These are phyloP conservation scores for Hypomyces perniciosus DNA, from an alignment of 2,329 filamentous ascomycete genomes.

Conservation along the genomic window DNA sequence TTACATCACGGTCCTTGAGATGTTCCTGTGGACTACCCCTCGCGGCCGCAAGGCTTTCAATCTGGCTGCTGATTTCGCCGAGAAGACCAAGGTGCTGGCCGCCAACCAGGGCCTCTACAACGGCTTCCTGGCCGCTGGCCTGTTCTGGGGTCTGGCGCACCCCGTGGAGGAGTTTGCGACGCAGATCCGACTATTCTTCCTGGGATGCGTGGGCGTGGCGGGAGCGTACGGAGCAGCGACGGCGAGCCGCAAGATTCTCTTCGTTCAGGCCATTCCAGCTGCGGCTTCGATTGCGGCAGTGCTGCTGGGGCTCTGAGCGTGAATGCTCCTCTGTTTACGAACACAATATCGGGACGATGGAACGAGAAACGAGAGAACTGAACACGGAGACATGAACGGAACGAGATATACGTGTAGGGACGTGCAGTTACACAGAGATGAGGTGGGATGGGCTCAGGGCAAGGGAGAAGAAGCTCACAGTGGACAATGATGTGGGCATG, in stretches of 20 bases:
- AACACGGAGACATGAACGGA: not conserved
- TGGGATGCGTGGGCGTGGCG: slow-evolving; percentile 38
- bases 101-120: slow-evolving; percentile 50
- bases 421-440: too few relatives aligned
- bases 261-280: slow-evolving; percentile 34
- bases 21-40: slow-evolving; percentile 44
- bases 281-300: slow-evolving; percentile 2
- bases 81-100: slow-evolving; percentile 38
- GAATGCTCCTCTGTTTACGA: not conserved
- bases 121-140: slow-evolving; percentile 44
- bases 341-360: not conserved
- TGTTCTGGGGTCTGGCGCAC: slow-evolving; percentile 43
- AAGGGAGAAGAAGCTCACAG: too few relatives aligned
- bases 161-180: slow-evolving; percentile 34
- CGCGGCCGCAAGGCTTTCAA: slow-evolving; percentile 39
- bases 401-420: not conserved
- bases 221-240: slow-evolving; percentile 41
- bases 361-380: not conserved
- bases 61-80: slow-evolving; percentile 39
- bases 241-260: slow-evolving; percentile 35
- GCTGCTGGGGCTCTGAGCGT: slow-evolving; percentile 4
- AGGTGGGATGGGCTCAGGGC: too few relatives aligned
- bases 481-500: too few relatives aligned
- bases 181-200: slow-evolving; percentile 44
- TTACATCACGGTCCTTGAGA: slow-evolving; percentile 45